Evolutionary conservation across 2,329 filamentous ascomycete genomes (phyloP).

Genomic region (Diaporthe ilicicola): DNA sequence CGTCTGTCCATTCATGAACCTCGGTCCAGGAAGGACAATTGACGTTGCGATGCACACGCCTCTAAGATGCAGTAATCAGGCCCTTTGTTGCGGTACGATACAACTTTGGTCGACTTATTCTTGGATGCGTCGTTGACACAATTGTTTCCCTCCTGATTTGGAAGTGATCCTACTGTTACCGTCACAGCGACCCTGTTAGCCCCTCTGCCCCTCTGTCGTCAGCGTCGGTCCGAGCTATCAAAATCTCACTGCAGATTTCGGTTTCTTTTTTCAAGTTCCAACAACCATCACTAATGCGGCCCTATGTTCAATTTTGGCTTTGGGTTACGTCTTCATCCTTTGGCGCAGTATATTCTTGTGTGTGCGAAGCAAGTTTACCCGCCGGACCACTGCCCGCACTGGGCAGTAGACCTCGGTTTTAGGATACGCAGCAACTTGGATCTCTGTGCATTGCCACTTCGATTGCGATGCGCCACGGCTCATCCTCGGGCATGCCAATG

Average conservation of each 20-base stretch:
- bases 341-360: slow-evolving; percentile 9
- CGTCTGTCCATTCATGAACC: not conserved
- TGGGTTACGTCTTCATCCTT: slow-evolving; percentile 11
- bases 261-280: slow-evolving; percentile 2
- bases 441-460: slow-evolving; percentile 15
- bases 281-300: slow-evolving; percentile 2
- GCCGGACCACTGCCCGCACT: slow-evolving; percentile 4
- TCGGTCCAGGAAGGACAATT: not conserved
- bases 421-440: not conserved
- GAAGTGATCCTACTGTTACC: slow-evolving; percentile 9
- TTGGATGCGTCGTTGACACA: slow-evolving; percentile 8
- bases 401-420: not conserved
- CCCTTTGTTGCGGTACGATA: not conserved
- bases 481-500: slow-evolving; percentile 7
- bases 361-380: slow-evolving; percentile 3
- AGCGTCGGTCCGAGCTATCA: slow-evolving; percentile 19
- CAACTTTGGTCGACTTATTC: slow-evolving; percentile 4
- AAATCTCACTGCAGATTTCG: slow-evolving; percentile 21
- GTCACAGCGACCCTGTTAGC: slow-evolving; percentile 2
- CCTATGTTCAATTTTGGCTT: not conserved
- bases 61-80: slow-evolving; percentile 5
- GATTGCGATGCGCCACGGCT: slow-evolving; percentile 13
- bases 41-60: slow-evolving; percentile 4
- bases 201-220: slow-evolving; percentile 8
- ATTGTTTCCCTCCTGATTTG: not conserved